Evolutionary conservation across 768 basidiomycete species (phyloP), one percentile per base, ranked within the genome.

Genomic region (Cyclocybe cylindracea): DNA sequence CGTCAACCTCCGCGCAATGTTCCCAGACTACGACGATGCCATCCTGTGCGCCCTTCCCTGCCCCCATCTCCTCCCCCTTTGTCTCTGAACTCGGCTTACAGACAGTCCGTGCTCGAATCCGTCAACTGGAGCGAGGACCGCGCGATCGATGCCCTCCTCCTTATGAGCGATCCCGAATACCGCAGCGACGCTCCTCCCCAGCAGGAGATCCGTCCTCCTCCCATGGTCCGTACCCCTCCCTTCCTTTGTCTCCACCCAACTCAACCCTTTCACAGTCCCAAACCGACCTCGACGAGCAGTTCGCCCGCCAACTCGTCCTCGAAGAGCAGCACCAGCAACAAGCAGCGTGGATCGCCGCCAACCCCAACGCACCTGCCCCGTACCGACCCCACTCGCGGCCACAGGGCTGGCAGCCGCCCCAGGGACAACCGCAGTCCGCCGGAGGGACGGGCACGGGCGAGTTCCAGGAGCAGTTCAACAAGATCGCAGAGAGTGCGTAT

Each of bases 131-230:
- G 89, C 57, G 83, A 91, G 56, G 89, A 89, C 55, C 78, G 77
- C 29, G 91, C 91, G 4, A 78, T 93, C 49, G 91, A 94, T 59
- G 70, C 77, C 1, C 75, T 94, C 7, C 78, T 94, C 6, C 87
- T 85, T 8, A 93, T 94, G 91, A 91, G 79, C 68, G 92, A 94
- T 69, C 91, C 91, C 1, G 77, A 84, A 6, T 92, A 87, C 62
- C 76, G 63, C 50, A 68, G 70, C 41, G 75, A 84, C 3, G 63
- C 74, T 10, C 58, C 53, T 56, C 7, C 55, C 54, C 42, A 60
- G 24, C 44, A 40, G 5, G 59, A 48, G n/a, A 51, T 54, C n/a
- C 54, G 57, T 3, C 56, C 53, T 40, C 41, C 53, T n/a, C 63
- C 65, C 49, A 56, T 61, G 52, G 53, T 67, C 54, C 58, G 72